Conservation (phyloP, 768 basidiomycete genomes). For the Rhizopogon rudus region DNA sequence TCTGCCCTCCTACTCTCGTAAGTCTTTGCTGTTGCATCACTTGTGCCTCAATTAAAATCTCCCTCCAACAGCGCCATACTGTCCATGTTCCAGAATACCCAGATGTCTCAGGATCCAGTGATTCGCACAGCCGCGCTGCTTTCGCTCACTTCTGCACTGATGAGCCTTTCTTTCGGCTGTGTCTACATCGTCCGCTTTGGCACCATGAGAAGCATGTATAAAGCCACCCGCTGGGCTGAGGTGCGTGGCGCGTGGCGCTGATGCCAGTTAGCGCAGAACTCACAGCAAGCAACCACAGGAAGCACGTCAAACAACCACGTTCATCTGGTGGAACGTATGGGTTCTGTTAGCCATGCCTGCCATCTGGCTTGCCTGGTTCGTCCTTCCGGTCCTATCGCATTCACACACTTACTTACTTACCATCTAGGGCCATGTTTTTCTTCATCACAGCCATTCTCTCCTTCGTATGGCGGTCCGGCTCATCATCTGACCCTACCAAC, state of each 20-base stretch:
- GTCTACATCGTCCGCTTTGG: constrained; percentile 69
- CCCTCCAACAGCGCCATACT: constrained; percentile 50
- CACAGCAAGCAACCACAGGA: constrained; percentile 36
- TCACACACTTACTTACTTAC: background rate
- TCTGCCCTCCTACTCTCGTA: constrained; percentile 57
- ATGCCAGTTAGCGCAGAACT: background rate
- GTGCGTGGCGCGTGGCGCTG: constrained; percentile 27
- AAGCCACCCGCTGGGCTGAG: constrained; percentile 70
- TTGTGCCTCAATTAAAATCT: no score
- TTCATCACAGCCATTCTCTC: constrained; percentile 60
- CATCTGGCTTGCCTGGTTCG: constrained; percentile 66
- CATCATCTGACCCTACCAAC: constrained; percentile 31
- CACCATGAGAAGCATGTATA: constrained; percentile 67
- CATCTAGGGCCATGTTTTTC: constrained; percentile 56
- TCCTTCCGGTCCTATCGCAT: background rate
- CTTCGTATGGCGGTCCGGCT: constrained; percentile 64
- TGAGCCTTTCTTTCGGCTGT: constrained; percentile 71
- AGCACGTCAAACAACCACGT: constrained; percentile 44
- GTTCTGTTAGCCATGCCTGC: constrained; percentile 62
- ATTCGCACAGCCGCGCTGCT: constrained; percentile 58
- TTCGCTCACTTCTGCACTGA: constrained; percentile 61
- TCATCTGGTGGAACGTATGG: constrained; percentile 64
- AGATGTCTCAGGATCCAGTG: constrained; percentile 53
- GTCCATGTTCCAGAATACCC: constrained; percentile 55
- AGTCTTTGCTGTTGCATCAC: constrained; percentile 12